Base-by-base conservation (phyloP, 2,329 filamentous ascomycete genomes). In the Torrubiellomyces zombiae region DNA sequence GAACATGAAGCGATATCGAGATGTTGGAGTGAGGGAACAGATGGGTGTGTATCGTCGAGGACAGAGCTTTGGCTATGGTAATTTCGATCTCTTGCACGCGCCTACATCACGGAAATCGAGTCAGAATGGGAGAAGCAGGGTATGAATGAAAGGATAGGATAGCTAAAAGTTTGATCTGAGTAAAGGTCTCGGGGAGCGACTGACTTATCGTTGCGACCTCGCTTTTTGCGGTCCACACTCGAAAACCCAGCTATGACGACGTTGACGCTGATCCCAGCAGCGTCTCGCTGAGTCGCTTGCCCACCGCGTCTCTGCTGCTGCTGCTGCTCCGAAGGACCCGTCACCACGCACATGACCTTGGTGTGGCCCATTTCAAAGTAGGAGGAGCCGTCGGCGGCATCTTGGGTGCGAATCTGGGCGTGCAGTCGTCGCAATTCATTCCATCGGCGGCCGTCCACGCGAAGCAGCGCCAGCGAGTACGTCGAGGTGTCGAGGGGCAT, bases 331-430 rank as follows among this genome's bases (percentile, higher is more conserved):
- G 68, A 71, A 0, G 89, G 89, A 0, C 89, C 89, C 2, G 75
- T 72, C 23, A 98, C 75, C 14, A 85, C 82, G 53, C 86, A 94
- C 54, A 95, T 80, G 38, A 98, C 76, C 47, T 93, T 89, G 13
- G 89, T 98, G 55, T 95, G 92, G 40, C 89, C 89, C 75, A 92
- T 92, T 48, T 93, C 82, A 30, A 95, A 71, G 53, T 93, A 93
- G 32, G 77, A 81, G 21, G 80, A 92, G 18, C 89, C 89, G 40
- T 95, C 89, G 28, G 85, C 83, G 24, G 85, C 77, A 32, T 85
- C 76, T 52, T 94, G 89, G 2, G 83, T 94, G 33, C 77, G 79
- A 45, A 98, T 83, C 53, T 91, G 80, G 23, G 79, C 86, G 44
- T 82, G 73, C 25, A 93, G 67, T 6, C 81, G 74, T 15, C 89